Evolutionary conservation across 306 rosid genomes (phyloP), one percentile per base, ranked within the genome.

Genomic region (Quercus engelmannii): DNA sequence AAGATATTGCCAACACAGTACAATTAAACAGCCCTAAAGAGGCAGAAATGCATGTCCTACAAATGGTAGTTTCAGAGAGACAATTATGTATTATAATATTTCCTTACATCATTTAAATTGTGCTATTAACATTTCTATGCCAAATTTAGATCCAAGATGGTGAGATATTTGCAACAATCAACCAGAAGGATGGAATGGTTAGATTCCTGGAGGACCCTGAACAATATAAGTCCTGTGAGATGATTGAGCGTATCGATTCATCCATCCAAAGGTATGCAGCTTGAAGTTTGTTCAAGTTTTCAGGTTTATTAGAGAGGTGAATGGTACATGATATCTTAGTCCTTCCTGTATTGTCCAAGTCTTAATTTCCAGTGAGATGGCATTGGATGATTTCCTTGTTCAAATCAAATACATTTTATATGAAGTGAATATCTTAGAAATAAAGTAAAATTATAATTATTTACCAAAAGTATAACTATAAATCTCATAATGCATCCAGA

Each of bases 171-270:
- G 97, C 97, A 55, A 77, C 89, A 38, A 94, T 94, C 67, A 92
- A 92, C 83, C 94, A 90, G 67, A 94, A 87, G 87, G 97, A 94
- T 80, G 98, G 94, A 82, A 94, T 92, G 97, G 96, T 92, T 69
- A 92, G 97, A 83, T 94, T 94, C 86, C 90, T 92, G 19, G 98
- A 94, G 92, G 96, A 94, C 85, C 87, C 93, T 61, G 97, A 93
- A 67, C 92, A 93, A 76, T 90, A 91, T 82, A 93, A 90, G 83
- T 74, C 91, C 14, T 91, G 94, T 80, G 85, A 85, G 81, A 90
- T 93, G 97, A 89, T 91, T 76, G 93, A 91, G 78, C 84, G 74
- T 43, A 86, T 93, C 59, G 94, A 93, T 82, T 90, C 92, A 59
- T 87, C 97, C 43, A 90, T 90, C 78, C 92, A 87, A 76, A 91